phyloP scores from a whole-genome alignment of 2,329 filamentous ascomycete species.

The Chrysosporium keratinophilum region DNA sequence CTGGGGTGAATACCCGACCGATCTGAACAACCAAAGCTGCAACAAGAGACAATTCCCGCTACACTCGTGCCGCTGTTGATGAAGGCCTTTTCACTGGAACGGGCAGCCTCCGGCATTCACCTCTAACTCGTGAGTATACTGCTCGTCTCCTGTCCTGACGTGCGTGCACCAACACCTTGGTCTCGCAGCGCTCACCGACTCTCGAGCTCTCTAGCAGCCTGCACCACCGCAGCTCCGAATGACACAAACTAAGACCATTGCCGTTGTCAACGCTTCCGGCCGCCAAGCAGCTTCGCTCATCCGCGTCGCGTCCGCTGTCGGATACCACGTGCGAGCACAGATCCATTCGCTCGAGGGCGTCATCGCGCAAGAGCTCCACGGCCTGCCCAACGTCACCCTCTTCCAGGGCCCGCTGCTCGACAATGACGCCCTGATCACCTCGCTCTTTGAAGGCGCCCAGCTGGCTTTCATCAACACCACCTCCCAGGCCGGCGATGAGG shows the following conservation, averaged over 20 bases:
- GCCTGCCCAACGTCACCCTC: constrained; percentile 69
- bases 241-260: constrained; percentile 58
- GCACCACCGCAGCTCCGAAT: constrained; percentile 21
- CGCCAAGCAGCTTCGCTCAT: constrained; percentile 93
- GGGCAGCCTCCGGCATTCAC: constrained; percentile 3
- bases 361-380: constrained; percentile 74
- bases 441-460: constrained; percentile 73
- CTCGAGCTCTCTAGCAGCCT: too few species aligned
- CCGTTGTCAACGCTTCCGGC: constrained; percentile 90
- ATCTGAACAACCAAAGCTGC: neutral
- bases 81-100: neutral
- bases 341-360: constrained; percentile 77
- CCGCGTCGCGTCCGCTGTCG: constrained; percentile 83
- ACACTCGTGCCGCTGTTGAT: neutral
- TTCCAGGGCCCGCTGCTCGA: constrained; percentile 57
- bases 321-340: constrained; percentile 87
- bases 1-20: constrained; percentile 1
- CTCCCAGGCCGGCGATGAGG: constrained; percentile 81
- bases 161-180: neutral
- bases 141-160: neutral
- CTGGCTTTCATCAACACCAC: constrained; percentile 97
- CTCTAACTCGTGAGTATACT: neutral
- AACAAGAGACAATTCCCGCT: too few species aligned
- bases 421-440: constrained; percentile 60
- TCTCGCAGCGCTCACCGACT: neutral